Evolutionary conservation across 2,329 filamentous ascomycete species (phyloP), one percentile per base, ranked within the genome.

Genomic region (Pseudogymnoascus sp.): DNA sequence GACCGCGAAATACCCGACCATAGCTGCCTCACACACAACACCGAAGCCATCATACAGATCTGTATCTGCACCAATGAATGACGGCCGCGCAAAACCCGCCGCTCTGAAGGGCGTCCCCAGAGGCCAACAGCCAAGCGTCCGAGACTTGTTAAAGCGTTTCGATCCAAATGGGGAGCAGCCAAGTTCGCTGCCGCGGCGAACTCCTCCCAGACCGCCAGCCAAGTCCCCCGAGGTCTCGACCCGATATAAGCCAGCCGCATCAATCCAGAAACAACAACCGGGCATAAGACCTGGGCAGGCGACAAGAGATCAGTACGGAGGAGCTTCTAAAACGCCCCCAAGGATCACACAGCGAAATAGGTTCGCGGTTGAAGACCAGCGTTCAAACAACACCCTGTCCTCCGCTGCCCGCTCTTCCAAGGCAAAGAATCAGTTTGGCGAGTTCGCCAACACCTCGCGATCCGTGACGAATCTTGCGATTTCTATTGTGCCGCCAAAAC

Each of bases 101-200:
- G 64, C 62, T 8, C 59, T 67, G 28, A 71, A 70, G 60, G 68
- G 66, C 30, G 62, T 63, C 20, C 38, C 64, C 1, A 67, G 64
- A 22, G 41, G 65, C 30, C 66, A 69, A 59, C 81, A 87, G 66
- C 79, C 85, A n/a, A 92, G 87, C 63, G 88, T 94, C 67, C 90
- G 87, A 74, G 89, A 94, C 70, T 78, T 94, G 64, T 86, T 89
- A 68, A 90, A 87, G 73, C 86, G 83, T 60, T 94, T 93, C 75
- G 89, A 93, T 72, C 84, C 86, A 69, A 84, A 80, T 66, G 76
- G 67, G 60, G 66, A 68, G 28, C 62, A 62, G 69, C 35, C 77
- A 78, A 64, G 57, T 39, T 39, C 57, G 7, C 7, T 58, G 1
- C 37, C 57, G 7, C 20, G 57, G n/a, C 28, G 11, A 15, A 41